Evolutionary conservation across 805 yeast species (phyloP).

Genomic region (Cyberlindnera xylosilytica): DNA sequence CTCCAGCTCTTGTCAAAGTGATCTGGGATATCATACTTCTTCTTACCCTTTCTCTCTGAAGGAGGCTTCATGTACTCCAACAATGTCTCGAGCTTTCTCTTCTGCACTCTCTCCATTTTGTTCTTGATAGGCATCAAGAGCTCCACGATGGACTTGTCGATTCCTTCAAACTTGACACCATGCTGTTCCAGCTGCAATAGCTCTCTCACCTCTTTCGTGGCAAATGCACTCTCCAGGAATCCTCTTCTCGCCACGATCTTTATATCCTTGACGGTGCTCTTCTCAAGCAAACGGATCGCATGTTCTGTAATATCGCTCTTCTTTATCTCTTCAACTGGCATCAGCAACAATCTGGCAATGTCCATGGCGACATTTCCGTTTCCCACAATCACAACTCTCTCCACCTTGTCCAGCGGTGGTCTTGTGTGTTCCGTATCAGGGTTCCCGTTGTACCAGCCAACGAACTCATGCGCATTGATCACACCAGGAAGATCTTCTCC

Average conservation of each 20-base stretch:
- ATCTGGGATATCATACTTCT: constrained; percentile 20
- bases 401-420: constrained; percentile 60
- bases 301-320: constrained; percentile 67
- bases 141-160: constrained; percentile 37
- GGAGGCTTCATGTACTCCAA: constrained; percentile 45
- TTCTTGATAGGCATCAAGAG: constrained; percentile 56
- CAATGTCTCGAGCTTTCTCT: constrained; percentile 63
- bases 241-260: constrained; percentile 86
- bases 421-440: constrained; percentile 49
- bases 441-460: constrained; percentile 95
- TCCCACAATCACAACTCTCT: constrained; percentile 80
- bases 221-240: constrained; percentile 78
- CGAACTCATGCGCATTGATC: constrained; percentile 78
- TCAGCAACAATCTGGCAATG: constrained; percentile 74
- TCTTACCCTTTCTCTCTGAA: constrained; percentile 21
- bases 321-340: constrained; percentile 54
- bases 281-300: constrained; percentile 53
- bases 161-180: constrained; percentile 47
- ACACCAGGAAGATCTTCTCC: constrained; percentile 62
- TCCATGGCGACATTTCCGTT: constrained; percentile 97
- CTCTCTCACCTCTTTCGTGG: constrained; percentile 90
- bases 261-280: constrained; percentile 58
- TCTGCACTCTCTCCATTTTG: constrained; percentile 46
- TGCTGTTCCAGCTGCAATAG: constrained; percentile 56
- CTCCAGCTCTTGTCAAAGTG: constrained; percentile 44